Percentiles rank a stretch among this genome's conserved stretches.
phyloP scores from a whole-genome alignment of 768 basidiomycete genomes.

The Leccinum subgranulosum region DNA sequence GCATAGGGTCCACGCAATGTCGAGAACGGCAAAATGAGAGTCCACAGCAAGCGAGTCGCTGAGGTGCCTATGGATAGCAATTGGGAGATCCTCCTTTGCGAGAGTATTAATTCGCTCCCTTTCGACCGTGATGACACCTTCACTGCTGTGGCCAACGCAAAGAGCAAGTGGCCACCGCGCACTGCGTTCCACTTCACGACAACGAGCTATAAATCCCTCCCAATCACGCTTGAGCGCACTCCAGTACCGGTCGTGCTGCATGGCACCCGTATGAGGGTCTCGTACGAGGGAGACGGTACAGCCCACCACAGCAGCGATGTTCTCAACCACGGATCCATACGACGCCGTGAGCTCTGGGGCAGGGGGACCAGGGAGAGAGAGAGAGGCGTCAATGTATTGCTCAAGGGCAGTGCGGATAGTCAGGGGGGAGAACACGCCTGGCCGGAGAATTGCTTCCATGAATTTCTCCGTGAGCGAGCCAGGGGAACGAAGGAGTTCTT shows the following conservation, averaged over 20 bases:
- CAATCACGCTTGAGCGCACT: constrained; percentile 86
- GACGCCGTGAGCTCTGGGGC: constrained; percentile 56
- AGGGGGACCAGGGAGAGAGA: constrained; percentile 57
- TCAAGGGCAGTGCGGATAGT: constrained; percentile 81
- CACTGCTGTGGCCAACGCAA: constrained; percentile 39
- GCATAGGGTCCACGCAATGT: constrained; percentile 61
- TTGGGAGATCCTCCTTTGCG: constrained; percentile 63
- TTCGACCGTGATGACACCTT: constrained; percentile 63
- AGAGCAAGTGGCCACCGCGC: constrained; percentile 78
- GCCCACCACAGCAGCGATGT: constrained; percentile 82
- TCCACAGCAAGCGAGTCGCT: constrained; percentile 43
- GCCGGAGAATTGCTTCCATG: constrained; percentile 78
- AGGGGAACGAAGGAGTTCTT: constrained; percentile 70
- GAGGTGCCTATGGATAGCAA: constrained; percentile 53
- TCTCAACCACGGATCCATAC: constrained; percentile 67
- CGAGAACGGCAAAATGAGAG: constrained; percentile 53
- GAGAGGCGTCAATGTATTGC: constrained; percentile 73
- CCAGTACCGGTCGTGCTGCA: constrained; percentile 78
- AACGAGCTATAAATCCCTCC: constrained; percentile 93
- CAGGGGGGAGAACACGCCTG: constrained; percentile 81
- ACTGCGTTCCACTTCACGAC: constrained; percentile 84
- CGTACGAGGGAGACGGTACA: constrained; percentile 73
- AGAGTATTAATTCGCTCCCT: constrained; percentile 71
- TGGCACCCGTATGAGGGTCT: constrained; percentile 76
- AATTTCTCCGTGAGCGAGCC: constrained; percentile 78